Evolutionary conservation across 495 filamentous ascomycete species (phyloP), one percentile per base, ranked within the genome.

Genomic region (Thermochaetoides thermophila): DNA sequence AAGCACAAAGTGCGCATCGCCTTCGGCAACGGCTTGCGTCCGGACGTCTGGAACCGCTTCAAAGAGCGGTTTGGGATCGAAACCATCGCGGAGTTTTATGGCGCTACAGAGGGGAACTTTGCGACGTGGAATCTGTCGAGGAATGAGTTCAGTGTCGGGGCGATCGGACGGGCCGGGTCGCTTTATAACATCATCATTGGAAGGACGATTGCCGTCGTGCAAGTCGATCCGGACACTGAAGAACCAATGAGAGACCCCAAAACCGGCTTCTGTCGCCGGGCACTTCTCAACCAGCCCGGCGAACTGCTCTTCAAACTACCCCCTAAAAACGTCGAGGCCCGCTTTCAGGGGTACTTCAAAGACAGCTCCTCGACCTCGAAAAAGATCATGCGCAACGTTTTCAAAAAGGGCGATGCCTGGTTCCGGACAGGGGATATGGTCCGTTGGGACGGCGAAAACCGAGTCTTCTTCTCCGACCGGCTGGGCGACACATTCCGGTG

Each of bases 401-500:
- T 87, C 37, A 60, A 50, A 31, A 83, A 83, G 47, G 85, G 82
- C 13, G 87, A 96, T 42, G 76, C 77, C 0, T 95, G 71, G 53
- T 93, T 87, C 65, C 73, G 86, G 1, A 78, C 79, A 0, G 87
- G 87, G 5, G 87, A 96, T 48, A 66, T 94, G 15, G 53, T 95
- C 13, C 66, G 73, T 22, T 70, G 67, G 56, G 80, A 84, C 38
- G 34, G 34, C 1, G 75, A 93, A 37, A 81, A 82, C 5, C 63
- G 78, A 10, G 76, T 76, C 61, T 93, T 68, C 55, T 96, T 96
- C 55, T 69, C 72, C 27, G 89, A 97, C 52, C 78, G 85, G 8
- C 77, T 96, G 23, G 87, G 87, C 32, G 87, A 96, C 46, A 95
- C 87, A 0, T 96, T 83, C 61, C 73, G 87, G 12, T 96, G 87